Evolutionary conservation across 2,329 filamentous ascomycete genomes (phyloP), one percentile per base, ranked within the genome.

Genomic region (Raffaelea albimanens): DNA sequence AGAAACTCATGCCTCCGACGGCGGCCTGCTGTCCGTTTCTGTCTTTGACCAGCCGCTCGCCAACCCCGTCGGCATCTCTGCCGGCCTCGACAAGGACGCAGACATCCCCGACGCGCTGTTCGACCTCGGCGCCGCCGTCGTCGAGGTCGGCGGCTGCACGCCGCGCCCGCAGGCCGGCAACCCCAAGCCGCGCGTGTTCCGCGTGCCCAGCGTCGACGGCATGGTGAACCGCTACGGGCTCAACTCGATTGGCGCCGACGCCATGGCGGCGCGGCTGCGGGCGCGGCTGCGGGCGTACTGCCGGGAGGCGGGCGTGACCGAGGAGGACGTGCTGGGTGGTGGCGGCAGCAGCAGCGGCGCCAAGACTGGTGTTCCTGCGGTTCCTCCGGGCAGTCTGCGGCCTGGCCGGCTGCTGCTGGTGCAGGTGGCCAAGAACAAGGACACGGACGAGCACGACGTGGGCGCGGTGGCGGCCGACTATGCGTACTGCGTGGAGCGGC

Each of bases 341-440:
- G 77, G 82, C 48, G 51, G 52, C 59, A 19, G 7, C 18, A 34
- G 31, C 16, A 9, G 9, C 16, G 78, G 67, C 34, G n/a, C n/a
- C n/a, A n/a, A n/a, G n/a, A n/a, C n/a, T n/a, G n/a, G n/a, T n/a
- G n/a, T n/a, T n/a, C n/a, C n/a, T n/a, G n/a, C n/a, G n/a, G 87
- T 95, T 1, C 87, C 88, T 1, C 83, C 89, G 0, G 87, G 93
- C n/a, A 87, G 85, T 64, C 69, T 98, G 57, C 68, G 72, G 14
- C 70, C 80, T 0, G 91, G 90, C 14, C 80, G 84, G 51, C 69
- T 96, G 49, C 73, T 98, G 52, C 84, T 87, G 16, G 89, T 98
- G 18, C 93, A 98, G 67, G 80, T 97, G 39, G 90, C 91, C 45
- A 98, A 98, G 80, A 97, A 97, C 70, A 97, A 96, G 72, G 74